Conservation (phyloP, 192 early-diverging fungal species). For the Backusella liffmaniae region DNA sequence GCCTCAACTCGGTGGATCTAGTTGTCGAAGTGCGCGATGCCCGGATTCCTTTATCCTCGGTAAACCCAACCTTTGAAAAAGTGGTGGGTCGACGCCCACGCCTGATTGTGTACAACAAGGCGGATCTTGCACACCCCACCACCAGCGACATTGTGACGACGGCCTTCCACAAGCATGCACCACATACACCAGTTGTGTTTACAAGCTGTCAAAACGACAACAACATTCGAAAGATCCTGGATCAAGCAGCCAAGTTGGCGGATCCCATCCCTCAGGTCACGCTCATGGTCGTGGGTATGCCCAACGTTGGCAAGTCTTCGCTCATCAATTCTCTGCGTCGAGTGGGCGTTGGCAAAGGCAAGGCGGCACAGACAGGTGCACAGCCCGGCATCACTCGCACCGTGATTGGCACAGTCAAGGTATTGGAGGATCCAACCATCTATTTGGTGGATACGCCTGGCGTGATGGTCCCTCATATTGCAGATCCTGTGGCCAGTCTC, state of each 20-base stretch:
- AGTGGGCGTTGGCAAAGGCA: constrained; percentile 74
- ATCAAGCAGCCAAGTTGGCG: constrained; percentile 56
- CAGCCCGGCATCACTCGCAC: constrained; percentile 86
- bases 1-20: constrained; percentile 73
- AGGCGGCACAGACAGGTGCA: constrained; percentile 82
- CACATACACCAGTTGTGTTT: constrained; percentile 54
- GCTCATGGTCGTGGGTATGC: constrained; percentile 90
- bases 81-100: constrained; percentile 63
- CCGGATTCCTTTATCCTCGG: constrained; percentile 87
- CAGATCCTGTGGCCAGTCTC: constrained; percentile 77
- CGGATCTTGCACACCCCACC: constrained; percentile 76
- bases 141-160: constrained; percentile 35
- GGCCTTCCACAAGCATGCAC: constrained; percentile 41
- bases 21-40: constrained; percentile 95
- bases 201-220: constrained; percentile 57
- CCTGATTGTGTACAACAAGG: constrained; percentile 92
- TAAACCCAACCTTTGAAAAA: constrained; percentile 80
- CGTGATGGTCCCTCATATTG: constrained; percentile 87
- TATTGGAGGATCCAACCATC: constrained; percentile 84
- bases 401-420: constrained; percentile 68
- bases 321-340: constrained; percentile 86
- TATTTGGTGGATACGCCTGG: constrained; percentile 95
- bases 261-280: constrained; percentile 43
- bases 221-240: constrained; percentile 69
- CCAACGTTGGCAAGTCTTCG: constrained; percentile 96